A percentile compares a stretch with the other conserved stretches of the same genome.
Conservation (phyloP, 2,329 filamentous ascomycete species). For the Ophiostoma sp. region DNA sequence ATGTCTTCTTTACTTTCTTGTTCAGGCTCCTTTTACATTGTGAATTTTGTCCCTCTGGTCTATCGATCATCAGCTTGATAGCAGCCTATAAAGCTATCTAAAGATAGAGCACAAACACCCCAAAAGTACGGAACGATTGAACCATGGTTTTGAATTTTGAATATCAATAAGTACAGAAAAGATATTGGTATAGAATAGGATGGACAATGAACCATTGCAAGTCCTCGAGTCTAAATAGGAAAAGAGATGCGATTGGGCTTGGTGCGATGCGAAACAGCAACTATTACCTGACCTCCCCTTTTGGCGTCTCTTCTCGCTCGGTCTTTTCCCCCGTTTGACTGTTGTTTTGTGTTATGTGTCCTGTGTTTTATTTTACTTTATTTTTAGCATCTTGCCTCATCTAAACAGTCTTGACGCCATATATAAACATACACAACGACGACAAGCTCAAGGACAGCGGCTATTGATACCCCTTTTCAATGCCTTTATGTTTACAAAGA, state of each 20-base stretch:
- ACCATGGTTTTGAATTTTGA: too few relatives aligned
- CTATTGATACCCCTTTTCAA: not conserved
- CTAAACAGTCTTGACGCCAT: not conserved
- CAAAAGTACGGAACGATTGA: too few relatives aligned
- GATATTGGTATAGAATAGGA: not conserved
- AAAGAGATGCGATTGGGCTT: not conserved
- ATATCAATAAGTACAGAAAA: not conserved
- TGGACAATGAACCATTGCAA: too few relatives aligned
- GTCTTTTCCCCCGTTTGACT: not conserved
- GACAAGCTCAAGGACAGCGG: not conserved
- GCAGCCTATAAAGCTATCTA: too few relatives aligned
- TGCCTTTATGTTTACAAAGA: not conserved
- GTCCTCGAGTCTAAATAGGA: too few relatives aligned
- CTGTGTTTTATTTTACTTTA: too few relatives aligned
- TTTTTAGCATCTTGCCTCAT: not conserved
- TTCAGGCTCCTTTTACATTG: too few relatives aligned
- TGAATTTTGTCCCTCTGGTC: too few relatives aligned
- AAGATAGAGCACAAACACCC: too few relatives aligned
- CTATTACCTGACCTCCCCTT: not conserved
- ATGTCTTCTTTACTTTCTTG: not conserved
- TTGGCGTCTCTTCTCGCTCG: not conserved
- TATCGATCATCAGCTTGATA: too few relatives aligned
- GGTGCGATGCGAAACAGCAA: not conserved
- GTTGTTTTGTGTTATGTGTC: not conserved
- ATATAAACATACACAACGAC: not conserved